Base-by-base conservation (phyloP, 164 flowering plant genomes). In the Magnolia kwangsiensis region DNA sequence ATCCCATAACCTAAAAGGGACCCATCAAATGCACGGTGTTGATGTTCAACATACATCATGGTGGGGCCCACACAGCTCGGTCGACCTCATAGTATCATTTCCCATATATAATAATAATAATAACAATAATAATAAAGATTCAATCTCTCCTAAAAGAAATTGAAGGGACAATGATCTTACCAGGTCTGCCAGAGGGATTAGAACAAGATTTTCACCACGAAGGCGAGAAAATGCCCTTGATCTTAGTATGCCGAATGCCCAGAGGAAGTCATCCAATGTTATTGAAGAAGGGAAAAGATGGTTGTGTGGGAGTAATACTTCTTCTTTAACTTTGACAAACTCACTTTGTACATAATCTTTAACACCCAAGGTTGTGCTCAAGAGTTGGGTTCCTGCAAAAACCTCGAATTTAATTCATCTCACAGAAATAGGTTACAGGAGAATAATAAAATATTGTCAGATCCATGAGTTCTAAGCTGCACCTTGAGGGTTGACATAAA, bases 201-300 rank as follows among this genome's bases (percentile, higher is more conserved):
- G 78, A 64, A 92, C 91, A 77, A 96, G 96, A 80, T 90, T 88
- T 85, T 94, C 89, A 51, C 94, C 97, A 49, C 95, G 90, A 72
- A 92, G 91, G 55, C 91, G 92, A 50, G 99, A 90, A 82, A 96
- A 94, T 78, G 95, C 91, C 77, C 97, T 87, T 74, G 99, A 96
- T 81, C 93, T 89, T 55, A 96, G 91, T 58, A 92, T 87, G 63
- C 93, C 98, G 83, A 96, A 96, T 75, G 98, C 99, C 99, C 98
- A 96, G 8, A 90, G 75, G 86, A 96, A 96, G 77, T 96, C 98
- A 67, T 88, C 90, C 68, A 82, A 68, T 20, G 95, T 90, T 77
- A 92, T 80, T 50, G 88, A 76, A 77, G 83, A 81, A 37, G 97
- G 94, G 74, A 96, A 96, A 6, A 96, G 88, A 77, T 86, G 64